Evolutionary conservation across 2,329 filamentous ascomycete genomes (phyloP).

Genomic region (Bipolaris gigantea): DNA sequence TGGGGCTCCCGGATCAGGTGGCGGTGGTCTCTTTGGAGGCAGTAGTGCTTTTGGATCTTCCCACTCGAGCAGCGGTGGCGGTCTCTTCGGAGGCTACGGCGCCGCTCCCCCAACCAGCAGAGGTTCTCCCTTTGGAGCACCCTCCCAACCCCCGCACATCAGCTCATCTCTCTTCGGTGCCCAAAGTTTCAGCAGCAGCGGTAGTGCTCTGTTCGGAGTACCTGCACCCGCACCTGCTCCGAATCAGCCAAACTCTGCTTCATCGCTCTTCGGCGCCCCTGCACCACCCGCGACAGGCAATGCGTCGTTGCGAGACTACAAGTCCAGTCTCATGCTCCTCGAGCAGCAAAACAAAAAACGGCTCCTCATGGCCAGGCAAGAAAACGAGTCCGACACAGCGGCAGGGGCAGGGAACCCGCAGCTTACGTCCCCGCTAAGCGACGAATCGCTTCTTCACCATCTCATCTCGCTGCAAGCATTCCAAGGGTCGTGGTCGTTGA

Average conservation of each 20-base stretch:
- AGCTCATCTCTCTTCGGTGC: not conserved
- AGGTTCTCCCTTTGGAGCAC: not conserved
- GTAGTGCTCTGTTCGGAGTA: too few species aligned
- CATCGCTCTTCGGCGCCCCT: not conserved
- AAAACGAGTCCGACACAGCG: not conserved
- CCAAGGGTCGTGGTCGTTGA: conserved; percentile 55
- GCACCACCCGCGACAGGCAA: not conserved
- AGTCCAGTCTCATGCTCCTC: conserved; percentile 81
- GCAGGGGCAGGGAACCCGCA: not conserved
- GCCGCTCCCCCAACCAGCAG: not conserved
- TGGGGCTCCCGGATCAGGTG: too few species aligned
- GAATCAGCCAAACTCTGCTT: too few species aligned
- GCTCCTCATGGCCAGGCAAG: not conserved
- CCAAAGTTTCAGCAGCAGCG: not conserved
- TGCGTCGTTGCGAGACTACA: conserved; percentile 71
- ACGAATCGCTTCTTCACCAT: conserved; percentile 39
- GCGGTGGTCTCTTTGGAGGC: not conserved
- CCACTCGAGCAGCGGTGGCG: not conserved
- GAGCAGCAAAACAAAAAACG: conserved; percentile 69
- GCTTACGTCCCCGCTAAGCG: conserved; percentile 15
- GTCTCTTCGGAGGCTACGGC: not conserved
- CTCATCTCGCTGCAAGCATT: conserved; percentile 61
- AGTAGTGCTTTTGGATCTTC: too few species aligned
- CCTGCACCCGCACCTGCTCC: too few species aligned
- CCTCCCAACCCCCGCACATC: too few species aligned